Evolutionary conservation across 1,284 basidiomycete genomes (phyloP).

Genomic region (Boletus albobrunnescens): DNA sequence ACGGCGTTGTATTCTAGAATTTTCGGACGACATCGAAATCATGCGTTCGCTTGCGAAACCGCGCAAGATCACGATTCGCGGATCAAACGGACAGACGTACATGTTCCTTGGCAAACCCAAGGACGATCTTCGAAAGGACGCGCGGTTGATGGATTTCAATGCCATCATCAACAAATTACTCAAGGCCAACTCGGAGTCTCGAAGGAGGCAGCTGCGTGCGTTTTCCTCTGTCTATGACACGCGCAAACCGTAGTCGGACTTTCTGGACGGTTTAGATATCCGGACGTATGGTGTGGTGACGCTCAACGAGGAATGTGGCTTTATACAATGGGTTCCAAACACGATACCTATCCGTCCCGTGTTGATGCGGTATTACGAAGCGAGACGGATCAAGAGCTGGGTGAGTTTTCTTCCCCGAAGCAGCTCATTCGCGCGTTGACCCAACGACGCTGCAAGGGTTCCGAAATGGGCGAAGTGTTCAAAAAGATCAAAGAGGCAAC

Average conservation of each 20-base stretch:
- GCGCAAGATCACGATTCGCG: slow-evolving; percentile 85
- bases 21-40: slow-evolving; percentile 81
- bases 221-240: not conserved
- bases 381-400: slow-evolving; percentile 58
- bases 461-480: slow-evolving; percentile 54
- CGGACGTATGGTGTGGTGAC: slow-evolving; percentile 96
- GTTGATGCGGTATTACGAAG: slow-evolving; percentile 70
- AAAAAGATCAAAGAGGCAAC: slow-evolving; percentile 52
- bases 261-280: slow-evolving; percentile 57
- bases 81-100: slow-evolving; percentile 82
- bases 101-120: slow-evolving; percentile 97
- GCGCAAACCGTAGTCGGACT: not conserved
- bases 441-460: slow-evolving; percentile 24
- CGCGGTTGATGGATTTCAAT: slow-evolving; percentile 97
- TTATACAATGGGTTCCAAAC: slow-evolving; percentile 99
- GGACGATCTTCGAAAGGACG: slow-evolving; percentile 97
- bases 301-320: slow-evolving; percentile 94
- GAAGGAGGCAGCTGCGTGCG: slow-evolving; percentile 83
- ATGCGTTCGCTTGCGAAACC: slow-evolving; percentile 94
- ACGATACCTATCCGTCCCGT: slow-evolving; percentile 85
- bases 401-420: slow-evolving; percentile 41
- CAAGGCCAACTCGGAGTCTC: slow-evolving; percentile 90
- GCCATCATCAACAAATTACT: slow-evolving; percentile 97
- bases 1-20: slow-evolving; percentile 43
- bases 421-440: not conserved